Evolutionary conservation across 2,329 filamentous ascomycete genomes (phyloP).

Genomic region (Alternaria triticimaculans): DNA sequence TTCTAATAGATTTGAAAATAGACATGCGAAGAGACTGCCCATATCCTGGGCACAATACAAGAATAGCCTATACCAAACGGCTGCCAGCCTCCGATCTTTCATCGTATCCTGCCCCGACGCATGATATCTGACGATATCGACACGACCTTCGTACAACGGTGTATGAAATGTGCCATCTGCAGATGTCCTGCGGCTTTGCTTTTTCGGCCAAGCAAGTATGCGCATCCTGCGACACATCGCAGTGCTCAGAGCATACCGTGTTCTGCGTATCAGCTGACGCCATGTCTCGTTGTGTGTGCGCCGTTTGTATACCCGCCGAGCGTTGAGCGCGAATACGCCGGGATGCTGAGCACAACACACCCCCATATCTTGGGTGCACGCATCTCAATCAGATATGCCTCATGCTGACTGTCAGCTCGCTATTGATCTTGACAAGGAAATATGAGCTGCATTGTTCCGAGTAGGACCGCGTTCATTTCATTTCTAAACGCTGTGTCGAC

Average conservation of each 20-base stretch:
- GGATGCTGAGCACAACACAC: not conserved
- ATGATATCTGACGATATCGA: not conserved
- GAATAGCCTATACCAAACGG: not conserved
- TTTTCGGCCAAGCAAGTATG: not conserved
- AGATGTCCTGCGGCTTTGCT: not conserved
- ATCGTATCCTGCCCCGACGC: not conserved
- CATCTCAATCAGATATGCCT: not conserved
- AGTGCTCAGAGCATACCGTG: not conserved
- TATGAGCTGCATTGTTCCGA: not conserved
- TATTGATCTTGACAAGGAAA: not conserved
- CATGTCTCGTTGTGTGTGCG: not conserved
- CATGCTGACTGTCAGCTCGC: not conserved
- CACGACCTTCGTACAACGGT: not conserved
- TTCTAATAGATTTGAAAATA: not conserved
- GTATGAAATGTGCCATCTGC: not conserved
- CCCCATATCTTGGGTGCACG: not conserved
- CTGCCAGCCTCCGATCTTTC: not conserved
- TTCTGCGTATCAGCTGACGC: not conserved
- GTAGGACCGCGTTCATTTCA: not conserved
- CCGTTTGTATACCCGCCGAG: not conserved
- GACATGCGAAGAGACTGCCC: not conserved
- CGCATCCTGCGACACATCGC: not conserved
- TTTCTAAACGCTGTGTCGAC: not conserved
- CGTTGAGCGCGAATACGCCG: not conserved
- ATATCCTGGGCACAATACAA: not conserved